A percentile compares a stretch with the other conserved stretches of the same genome.
Evolutionary conservation across 108 stramenopile species (phyloP).

Genomic region (Pelagomonas calceolata): DNA sequence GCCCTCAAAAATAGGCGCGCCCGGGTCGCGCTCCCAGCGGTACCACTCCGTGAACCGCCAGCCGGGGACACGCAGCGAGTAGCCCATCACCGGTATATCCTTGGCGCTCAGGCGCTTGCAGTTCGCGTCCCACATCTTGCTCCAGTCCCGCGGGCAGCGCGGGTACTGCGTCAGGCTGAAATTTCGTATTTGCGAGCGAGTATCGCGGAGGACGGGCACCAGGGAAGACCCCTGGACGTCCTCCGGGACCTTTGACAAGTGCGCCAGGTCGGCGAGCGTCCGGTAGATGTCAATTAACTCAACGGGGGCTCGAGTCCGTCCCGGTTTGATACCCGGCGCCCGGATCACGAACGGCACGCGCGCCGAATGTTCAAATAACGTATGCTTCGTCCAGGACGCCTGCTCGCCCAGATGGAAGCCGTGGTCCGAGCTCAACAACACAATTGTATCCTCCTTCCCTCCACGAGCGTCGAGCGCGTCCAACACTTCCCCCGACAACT

Average conservation of each 20-base stretch:
- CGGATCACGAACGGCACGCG: neutral
- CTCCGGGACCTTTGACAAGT: neutral
- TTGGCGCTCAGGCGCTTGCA: neutral
- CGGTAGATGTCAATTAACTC: neutral
- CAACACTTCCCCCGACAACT: neutral
- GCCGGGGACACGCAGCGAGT: neutral
- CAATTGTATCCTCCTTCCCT: neutral
- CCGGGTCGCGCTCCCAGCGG: neutral
- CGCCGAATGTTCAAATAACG: neutral
- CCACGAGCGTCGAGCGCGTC: neutral
- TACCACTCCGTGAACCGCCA: neutral
- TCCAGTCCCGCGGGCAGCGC: neutral
- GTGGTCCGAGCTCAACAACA: constrained; percentile 10
- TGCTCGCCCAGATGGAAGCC: constrained; percentile 20
- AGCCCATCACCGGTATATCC: neutral
- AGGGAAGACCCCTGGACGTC: neutral
- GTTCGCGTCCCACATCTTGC: neutral
- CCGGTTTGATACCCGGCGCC: neutral
- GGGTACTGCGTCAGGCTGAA: neutral
- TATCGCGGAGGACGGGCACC: neutral
- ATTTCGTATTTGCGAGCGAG: neutral
- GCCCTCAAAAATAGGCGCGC: no score
- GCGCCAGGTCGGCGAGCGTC: neutral
- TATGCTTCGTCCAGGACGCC: constrained; percentile 7
- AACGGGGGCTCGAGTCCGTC: neutral